Base-by-base conservation (phyloP, 768 basidiomycete species). In the Suillus cothurnatus region DNA sequence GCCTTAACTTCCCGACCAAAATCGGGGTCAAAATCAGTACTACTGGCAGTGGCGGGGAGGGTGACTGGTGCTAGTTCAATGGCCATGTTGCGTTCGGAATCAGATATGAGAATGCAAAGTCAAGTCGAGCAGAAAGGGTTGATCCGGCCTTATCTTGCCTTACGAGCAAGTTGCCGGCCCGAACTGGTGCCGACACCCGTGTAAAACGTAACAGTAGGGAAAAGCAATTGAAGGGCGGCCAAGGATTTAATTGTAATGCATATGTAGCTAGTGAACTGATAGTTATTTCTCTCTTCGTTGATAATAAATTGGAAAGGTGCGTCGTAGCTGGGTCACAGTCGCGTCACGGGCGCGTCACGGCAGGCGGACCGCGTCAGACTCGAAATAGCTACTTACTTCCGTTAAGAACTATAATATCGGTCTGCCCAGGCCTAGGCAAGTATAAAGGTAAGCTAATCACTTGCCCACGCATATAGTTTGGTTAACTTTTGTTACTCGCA, bases 1-100 rank as follows among this genome's bases (percentile, higher is more conserved):
- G 14, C 91, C 69, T 84, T 86, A 49, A 95, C 92, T 73, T 91
- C 83, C 36, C 89, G 82, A 2, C 94, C 94, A 76, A 95, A 94
- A 64, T 87, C 79, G 43, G 76, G 71, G 41, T 63, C 62, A 73
- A 95, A 90, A 75, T 85, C 85, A 45, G 84, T 77, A 6, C 87
- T 73, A 73, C 94, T 88, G 14, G 89, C 90, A 36, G 88, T 85
- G n/a, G 86, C 76, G 21, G 94, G 92, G 3, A 93, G 80, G 8
- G 92, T 86, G 7, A 95, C 78, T 61, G 92, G 85, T 31, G 77
- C 61, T 28, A 90, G 77, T 78, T 90, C 81, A 70, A 94, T 88
- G 57, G 88, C 81, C 92, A 93, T 93, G 64, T 64, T 61, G 43
- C 19, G 41, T 62, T 67, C 21, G 38, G 62, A 49, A 67, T 50